Percentiles rank a stretch among this genome's conserved stretches.
phyloP scores from a whole-genome alignment of 176 grass and related monocot species.

The Bromus sterilis region DNA sequence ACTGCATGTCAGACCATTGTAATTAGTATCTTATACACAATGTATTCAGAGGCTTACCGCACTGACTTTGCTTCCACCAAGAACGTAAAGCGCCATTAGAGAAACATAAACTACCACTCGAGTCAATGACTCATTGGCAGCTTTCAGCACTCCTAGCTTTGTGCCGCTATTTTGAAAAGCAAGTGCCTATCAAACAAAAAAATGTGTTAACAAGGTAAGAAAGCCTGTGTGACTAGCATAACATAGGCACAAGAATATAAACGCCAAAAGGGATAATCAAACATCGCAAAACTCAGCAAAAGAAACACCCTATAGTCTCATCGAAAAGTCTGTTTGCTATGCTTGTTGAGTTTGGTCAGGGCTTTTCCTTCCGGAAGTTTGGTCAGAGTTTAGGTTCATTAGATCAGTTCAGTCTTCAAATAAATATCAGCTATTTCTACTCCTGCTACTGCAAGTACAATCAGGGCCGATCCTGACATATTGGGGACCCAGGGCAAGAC shows the following conservation, averaged over 20 bases:
- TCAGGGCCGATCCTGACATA: background rate
- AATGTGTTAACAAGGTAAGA: conserved; percentile 4
- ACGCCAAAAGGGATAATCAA: background rate
- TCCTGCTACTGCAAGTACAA: background rate
- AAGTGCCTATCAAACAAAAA: conserved; percentile 50
- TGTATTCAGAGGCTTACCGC: conserved; percentile 41
- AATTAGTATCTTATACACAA: background rate
- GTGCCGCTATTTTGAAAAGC: conserved; percentile 80
- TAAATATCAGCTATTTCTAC: background rate
- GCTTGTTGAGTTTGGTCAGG: background rate
- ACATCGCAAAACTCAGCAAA: background rate
- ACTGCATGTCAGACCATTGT: background rate
- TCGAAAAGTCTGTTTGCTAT: background rate
- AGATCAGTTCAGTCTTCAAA: background rate
- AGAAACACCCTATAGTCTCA: background rate
- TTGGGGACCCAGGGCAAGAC: background rate
- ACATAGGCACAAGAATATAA: background rate
- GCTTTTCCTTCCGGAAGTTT: background rate
- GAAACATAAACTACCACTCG: conserved; percentile 85
- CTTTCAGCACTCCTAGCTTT: conserved; percentile 83
- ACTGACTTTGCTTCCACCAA: conserved; percentile 94
- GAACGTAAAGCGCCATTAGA: conserved; percentile 74
- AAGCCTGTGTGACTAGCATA: background rate
- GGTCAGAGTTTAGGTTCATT: background rate
- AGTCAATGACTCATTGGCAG: conserved; percentile 96